These are phyloP conservation scores for Strobilomyces echinocephalus DNA, from an alignment of 768 basidiomycete genomes.

Conservation along the genomic window DNA sequence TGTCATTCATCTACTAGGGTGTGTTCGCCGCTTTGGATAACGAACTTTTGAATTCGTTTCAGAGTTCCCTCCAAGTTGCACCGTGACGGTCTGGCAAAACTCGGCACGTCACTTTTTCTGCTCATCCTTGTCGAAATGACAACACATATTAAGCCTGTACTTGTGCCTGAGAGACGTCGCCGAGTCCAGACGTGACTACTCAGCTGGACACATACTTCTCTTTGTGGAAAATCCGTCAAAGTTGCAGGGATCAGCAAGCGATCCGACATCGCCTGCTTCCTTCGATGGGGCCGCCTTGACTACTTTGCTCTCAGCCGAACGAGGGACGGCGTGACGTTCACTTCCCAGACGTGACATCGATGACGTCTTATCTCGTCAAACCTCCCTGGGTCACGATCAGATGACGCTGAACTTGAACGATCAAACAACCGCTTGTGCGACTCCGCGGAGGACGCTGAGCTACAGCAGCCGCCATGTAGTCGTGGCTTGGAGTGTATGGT, in stretches of 20 bases:
- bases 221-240: slow-evolving; percentile 1
- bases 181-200: too few relatives aligned
- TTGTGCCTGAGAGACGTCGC: too few relatives aligned
- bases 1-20: background rate
- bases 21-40: background rate
- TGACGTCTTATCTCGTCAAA: background rate
- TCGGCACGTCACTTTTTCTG: background rate
- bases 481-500: slow-evolving; percentile 1
- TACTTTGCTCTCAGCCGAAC: slow-evolving; percentile 1
- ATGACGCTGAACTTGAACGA: background rate
- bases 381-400: background rate
- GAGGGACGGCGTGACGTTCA: background rate
- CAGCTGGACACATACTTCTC: background rate
- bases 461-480: slow-evolving; percentile 1
- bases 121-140: background rate
- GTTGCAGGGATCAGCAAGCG: background rate
- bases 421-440: background rate
- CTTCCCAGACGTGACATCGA: background rate
- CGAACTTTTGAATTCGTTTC: background rate
- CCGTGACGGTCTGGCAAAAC: background rate
- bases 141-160: background rate
- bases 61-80: background rate
- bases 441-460: background rate
- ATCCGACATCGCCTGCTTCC: background rate
- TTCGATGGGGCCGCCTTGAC: too few relatives aligned